These are phyloP conservation scores for Lentinula aciculospora DNA, from an alignment of 768 basidiomycete species.

Conservation along the genomic window DNA sequence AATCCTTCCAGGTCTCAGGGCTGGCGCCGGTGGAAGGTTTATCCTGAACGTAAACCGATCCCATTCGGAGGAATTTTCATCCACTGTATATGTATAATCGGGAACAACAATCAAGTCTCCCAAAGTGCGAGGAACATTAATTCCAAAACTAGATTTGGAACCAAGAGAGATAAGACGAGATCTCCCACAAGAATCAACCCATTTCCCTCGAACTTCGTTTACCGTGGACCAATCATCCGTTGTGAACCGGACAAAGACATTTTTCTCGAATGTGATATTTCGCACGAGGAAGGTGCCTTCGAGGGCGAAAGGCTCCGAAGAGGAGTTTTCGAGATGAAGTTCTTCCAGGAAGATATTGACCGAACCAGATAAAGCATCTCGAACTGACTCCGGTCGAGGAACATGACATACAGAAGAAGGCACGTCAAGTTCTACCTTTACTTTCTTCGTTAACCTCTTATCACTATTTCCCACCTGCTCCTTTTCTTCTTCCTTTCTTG, in stretches of 20 bases:
- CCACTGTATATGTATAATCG: neutral
- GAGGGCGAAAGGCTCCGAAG: neutral
- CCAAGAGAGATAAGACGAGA: neutral
- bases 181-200: conserved; percentile 16
- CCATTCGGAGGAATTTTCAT: conserved; percentile 25
- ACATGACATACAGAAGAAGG: neutral
- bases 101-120: conserved; percentile 31
- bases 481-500: neutral
- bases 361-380: neutral
- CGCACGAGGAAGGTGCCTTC: conserved; percentile 75
- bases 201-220: conserved; percentile 64
- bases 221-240: conserved; percentile 94
- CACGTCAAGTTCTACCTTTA: neutral
- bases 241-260: conserved; percentile 82
- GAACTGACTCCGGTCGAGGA: neutral
- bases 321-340: neutral
- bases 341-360: neutral
- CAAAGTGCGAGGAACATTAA: conserved; percentile 7
- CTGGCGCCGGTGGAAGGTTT: conserved; percentile 42
- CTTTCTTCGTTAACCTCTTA: neutral
- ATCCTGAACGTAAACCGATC: conserved; percentile 60
- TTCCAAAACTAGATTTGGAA: neutral
- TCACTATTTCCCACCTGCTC: neutral
- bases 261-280: conserved; percentile 85
- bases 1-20: neutral